Evolutionary conservation across 441 rosid species (phyloP).

Genomic region (Biscutella laevigata): DNA sequence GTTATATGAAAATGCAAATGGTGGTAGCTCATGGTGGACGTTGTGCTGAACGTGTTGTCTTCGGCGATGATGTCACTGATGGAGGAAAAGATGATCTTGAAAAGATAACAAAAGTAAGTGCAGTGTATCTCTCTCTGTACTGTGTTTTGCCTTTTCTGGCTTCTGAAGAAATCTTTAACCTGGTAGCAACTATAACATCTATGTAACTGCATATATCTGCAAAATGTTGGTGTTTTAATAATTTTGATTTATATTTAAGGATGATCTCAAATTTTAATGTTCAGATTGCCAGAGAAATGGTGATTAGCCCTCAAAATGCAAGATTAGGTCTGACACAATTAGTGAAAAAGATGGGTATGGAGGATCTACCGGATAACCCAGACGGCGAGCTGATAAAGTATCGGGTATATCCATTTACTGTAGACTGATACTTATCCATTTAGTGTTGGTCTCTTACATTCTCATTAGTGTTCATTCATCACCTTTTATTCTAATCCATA

Average conservation of each 20-base stretch:
- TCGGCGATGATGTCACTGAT: constrained; percentile 83
- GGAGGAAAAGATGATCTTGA: constrained; percentile 90
- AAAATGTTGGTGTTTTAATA: background rate
- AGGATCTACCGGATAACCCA: constrained; percentile 61
- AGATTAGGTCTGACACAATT: constrained; percentile 65
- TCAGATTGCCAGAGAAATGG: constrained; percentile 98
- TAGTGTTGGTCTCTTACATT: background rate
- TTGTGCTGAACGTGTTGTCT: constrained; percentile 81
- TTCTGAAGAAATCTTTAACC: background rate
- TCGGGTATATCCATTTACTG: constrained; percentile 40
- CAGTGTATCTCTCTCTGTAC: background rate
- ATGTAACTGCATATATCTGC: background rate
- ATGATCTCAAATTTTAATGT: constrained; percentile 15
- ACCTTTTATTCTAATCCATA: constrained; percentile 7
- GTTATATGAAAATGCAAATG: constrained; percentile 99
- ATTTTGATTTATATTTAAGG: background rate
- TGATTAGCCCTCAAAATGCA: constrained; percentile 87
- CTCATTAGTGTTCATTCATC: constrained; percentile 1
- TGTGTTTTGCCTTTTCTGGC: background rate
- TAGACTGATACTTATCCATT: background rate
- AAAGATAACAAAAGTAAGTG: constrained; percentile 77
- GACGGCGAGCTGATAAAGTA: constrained; percentile 72
- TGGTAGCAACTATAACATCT: background rate
- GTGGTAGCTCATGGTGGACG: constrained; percentile 97
- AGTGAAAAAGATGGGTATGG: constrained; percentile 68